These are phyloP conservation scores for Albatrellus ellisii DNA, from an alignment of 768 basidiomycete species.

Conservation along the genomic window DNA sequence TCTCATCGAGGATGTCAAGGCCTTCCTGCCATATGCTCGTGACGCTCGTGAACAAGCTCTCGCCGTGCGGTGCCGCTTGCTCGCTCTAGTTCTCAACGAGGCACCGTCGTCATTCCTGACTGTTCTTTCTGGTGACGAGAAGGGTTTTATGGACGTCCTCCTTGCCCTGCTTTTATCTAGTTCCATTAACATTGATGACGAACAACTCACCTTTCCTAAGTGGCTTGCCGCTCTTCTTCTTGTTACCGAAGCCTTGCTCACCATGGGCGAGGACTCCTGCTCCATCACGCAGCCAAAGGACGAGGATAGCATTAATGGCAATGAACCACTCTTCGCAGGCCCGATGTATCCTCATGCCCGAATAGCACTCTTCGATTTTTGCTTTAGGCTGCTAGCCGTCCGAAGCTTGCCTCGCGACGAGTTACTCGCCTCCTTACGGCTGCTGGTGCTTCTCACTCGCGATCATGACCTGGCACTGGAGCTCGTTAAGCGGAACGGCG, in stretches of 20 bases:
- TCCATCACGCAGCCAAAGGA: conserved; percentile 56
- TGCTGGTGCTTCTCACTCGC: conserved; percentile 77
- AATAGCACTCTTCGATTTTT: conserved; percentile 60
- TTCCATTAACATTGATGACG: conserved; percentile 33
- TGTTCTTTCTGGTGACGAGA: conserved; percentile 31
- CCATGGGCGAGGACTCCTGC: conserved; percentile 60
- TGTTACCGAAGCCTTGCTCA: conserved; percentile 74
- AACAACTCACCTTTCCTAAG: conserved; percentile 49
- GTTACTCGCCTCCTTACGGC: conserved; percentile 64
- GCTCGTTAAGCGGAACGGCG: conserved; percentile 57
- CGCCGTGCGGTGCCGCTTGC: conserved; percentile 70
- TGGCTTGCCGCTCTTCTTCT: conserved; percentile 86
- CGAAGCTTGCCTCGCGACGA: conserved; percentile 66
- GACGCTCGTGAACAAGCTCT: conserved; percentile 66
- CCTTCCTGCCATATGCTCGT: conserved; percentile 49
- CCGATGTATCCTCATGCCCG: conserved; percentile 51
- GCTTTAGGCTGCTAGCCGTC: conserved; percentile 53
- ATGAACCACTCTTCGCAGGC: conserved; percentile 42
- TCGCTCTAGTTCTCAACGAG: conserved; percentile 76
- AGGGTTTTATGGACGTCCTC: conserved; percentile 51
- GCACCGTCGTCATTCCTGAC: conserved; percentile 42
- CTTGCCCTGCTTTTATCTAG: conserved; percentile 53
- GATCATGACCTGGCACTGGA: conserved; percentile 49
- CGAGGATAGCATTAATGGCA: conserved; percentile 42
- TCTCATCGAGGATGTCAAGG: conserved; percentile 67